These are phyloP conservation scores for Chrysoporthe austroafricana DNA, from an alignment of 2,329 filamentous ascomycete genomes.

Conservation along the genomic window DNA sequence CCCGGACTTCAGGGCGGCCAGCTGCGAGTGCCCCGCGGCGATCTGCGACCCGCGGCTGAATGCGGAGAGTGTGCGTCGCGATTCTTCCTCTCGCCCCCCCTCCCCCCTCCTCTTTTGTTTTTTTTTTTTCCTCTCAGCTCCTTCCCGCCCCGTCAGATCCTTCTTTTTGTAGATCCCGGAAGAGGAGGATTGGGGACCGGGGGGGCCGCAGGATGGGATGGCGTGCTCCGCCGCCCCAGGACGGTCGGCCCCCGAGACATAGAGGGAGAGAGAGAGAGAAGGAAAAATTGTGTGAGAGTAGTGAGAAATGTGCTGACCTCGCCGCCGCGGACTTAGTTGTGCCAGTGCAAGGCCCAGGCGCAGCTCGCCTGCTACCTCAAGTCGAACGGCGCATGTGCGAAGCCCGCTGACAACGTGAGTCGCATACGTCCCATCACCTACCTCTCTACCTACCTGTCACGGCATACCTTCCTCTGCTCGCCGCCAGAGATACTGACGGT, in stretches of 20 bases:
- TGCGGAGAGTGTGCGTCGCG: slow-evolving; percentile 29
- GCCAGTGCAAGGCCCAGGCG: slow-evolving; percentile 30
- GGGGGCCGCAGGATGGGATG: not conserved
- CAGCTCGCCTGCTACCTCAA: slow-evolving; percentile 30
- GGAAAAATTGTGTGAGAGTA: not conserved
- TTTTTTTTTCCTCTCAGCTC: no score
- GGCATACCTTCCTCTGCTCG: not conserved
- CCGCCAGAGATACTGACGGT: not conserved
- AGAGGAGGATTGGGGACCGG: not conserved
- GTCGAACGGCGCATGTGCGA: slow-evolving; percentile 30
- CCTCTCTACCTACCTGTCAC: not conserved
- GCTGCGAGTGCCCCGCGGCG: slow-evolving; percentile 26
- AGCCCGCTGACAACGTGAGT: slow-evolving; percentile 29
- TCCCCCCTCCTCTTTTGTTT: not conserved
- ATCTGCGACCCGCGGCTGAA: slow-evolving; percentile 30
- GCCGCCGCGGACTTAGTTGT: slow-evolving; percentile 24
- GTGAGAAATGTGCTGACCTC: not conserved
- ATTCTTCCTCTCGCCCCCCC: not conserved
- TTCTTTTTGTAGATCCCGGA: not conserved
- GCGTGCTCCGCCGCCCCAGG: not conserved
- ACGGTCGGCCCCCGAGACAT: not conserved
- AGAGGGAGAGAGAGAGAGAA: not conserved
- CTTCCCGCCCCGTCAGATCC: not conserved
- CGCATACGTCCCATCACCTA: no score
- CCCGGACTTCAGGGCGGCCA: slow-evolving; percentile 28